Base-by-base conservation (phyloP, 331 rosid species). In the Malus hybrid region DNA sequence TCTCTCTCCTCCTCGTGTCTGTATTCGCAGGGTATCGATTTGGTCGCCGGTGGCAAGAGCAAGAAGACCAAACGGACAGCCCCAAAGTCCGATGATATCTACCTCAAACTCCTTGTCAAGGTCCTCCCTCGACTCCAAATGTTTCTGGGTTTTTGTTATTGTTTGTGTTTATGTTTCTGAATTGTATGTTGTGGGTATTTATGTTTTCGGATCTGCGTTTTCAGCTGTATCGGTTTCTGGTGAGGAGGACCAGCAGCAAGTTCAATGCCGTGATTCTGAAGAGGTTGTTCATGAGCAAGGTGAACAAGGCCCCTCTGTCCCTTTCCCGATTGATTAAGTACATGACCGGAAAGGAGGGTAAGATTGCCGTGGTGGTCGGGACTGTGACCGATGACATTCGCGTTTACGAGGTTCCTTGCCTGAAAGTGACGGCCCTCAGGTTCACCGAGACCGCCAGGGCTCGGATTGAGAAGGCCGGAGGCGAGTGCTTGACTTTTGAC, bases 1-100 rank as follows among this genome's bases (percentile, higher is more conserved):
- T 39, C 9, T 19, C 6, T 5, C 1, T 18, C 9, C 72, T 74
- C 16, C 36, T 68, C 34, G 16, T 11, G 20, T 11, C 1, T 66
- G 6, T 24, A 19, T 6, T 74, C 63, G 68, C 89, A 89, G 96
- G 96, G 96, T 19, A 89, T 89, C 74, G 96, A 89, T 82, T 82
- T 89, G 85, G 86, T 87, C 71, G 96, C 96, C 57, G 96, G 96
- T 69, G 96, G 96, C 63, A 86, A 89, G 90, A 81, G 85, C 79
- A 89, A 89, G 88, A 89, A 87, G 83, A 75, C 92, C 12, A 86
- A 81, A 80, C 75, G 96, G 22, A 89, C 87, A 1, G 83, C 87
- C 10, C 94, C 94, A 4, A 89, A 82, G 81, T 89, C 94, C 24
- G 42, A 80, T 44, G 94, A 89, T 78, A 89, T 89, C 56, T 89